phyloP scores from a whole-genome alignment of 1,284 basidiomycete species.

The Microbotryum lychnidis-dioicae region DNA sequence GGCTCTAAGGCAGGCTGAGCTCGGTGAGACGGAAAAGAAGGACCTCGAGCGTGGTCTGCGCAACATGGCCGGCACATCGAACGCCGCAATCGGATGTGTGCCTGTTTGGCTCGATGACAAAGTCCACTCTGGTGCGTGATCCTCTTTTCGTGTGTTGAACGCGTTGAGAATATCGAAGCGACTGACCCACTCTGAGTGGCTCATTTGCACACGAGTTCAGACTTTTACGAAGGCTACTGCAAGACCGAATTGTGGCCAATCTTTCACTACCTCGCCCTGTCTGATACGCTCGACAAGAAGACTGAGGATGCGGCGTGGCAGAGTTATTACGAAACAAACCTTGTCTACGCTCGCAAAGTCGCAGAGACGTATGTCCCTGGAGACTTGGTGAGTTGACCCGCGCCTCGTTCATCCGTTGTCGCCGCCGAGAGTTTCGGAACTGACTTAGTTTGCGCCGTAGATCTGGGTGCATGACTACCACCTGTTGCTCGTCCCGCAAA shows the following conservation, averaged over 20 bases:
- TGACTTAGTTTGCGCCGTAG: conserved; percentile 38
- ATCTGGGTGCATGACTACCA: conserved; percentile 57
- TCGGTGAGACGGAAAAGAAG: conserved; percentile 22
- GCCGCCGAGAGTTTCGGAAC: conserved; percentile 67
- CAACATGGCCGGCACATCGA: conserved; percentile 17
- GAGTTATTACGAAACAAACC: conserved; percentile 76
- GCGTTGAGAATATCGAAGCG: too few species aligned
- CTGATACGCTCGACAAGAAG: conserved; percentile 49
- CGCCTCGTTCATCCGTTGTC: background rate
- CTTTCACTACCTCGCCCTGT: conserved; percentile 85
- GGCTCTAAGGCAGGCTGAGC: conserved; percentile 35
- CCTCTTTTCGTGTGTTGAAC: background rate
- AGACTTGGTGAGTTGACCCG: conserved; percentile 52
- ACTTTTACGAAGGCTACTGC: conserved; percentile 66
- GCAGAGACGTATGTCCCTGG: conserved; percentile 71
- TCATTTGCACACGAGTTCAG: conserved; percentile 13
- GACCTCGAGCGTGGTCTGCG: conserved; percentile 28
- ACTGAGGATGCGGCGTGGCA: conserved; percentile 75
- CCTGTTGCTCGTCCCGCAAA: conserved; percentile 76
- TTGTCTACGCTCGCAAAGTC: conserved; percentile 71
- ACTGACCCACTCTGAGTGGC: background rate
- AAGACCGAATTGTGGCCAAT: conserved; percentile 83
- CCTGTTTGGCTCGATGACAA: conserved; percentile 32
- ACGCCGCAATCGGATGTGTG: conserved; percentile 27
- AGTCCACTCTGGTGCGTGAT: conserved; percentile 18